A percentile compares a stretch with the other conserved stretches of the same genome.
phyloP scores from a whole-genome alignment of 345 rosid genomes.

The Acer campestre region DNA sequence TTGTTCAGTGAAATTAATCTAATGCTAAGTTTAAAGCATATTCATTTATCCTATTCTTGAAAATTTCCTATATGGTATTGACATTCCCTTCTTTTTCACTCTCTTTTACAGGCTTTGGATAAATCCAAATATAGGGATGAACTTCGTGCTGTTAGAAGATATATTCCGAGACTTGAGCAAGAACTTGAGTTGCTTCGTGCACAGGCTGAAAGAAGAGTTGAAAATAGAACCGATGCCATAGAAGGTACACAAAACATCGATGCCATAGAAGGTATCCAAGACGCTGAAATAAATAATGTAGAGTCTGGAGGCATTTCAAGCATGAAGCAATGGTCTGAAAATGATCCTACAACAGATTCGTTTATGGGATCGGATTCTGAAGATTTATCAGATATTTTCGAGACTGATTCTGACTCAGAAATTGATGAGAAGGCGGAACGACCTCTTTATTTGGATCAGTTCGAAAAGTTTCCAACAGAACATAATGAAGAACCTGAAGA shows the following conservation, averaged over 20 bases:
- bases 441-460: conserved; percentile 66
- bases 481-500: conserved; percentile 46
- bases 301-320: conserved; percentile 22
- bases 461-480: conserved; percentile 67
- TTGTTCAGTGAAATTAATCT: not conserved
- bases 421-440: conserved; percentile 42
- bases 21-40: not conserved
- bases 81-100: not conserved
- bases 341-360: conserved; percentile 42
- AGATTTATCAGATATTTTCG: conserved; percentile 82
- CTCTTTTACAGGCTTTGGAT: conserved; percentile 63
- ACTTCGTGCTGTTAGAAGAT: conserved; percentile 73
- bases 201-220: conserved; percentile 40
- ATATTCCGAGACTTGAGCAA: conserved; percentile 84
- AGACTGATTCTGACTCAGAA: conserved; percentile 74
- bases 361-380: conserved; percentile 62
- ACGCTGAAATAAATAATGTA: conserved; percentile 41
- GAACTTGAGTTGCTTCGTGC: conserved; percentile 76
- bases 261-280: conserved; percentile 14
- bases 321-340: conserved; percentile 45
- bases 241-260: conserved; percentile 27
- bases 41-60: not conserved
- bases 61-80: not conserved
- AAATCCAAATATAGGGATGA: conserved; percentile 86
- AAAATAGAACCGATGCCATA: conserved; percentile 20